phyloP scores from a whole-genome alignment of 2,329 filamentous ascomycete genomes.

The Elsinoe batatas region DNA sequence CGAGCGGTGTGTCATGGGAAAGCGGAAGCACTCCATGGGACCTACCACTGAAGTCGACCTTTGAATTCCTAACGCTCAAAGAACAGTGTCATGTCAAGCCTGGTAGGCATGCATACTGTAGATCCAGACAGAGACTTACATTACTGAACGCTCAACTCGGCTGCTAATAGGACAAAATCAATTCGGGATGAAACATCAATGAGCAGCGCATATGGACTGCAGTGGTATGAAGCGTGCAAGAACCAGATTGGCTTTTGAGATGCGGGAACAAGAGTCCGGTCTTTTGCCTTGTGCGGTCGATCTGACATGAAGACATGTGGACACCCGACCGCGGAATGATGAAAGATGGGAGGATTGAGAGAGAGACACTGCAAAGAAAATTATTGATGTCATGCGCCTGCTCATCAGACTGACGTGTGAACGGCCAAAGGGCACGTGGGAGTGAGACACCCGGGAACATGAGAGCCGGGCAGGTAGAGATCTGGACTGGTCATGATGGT shows the following conservation, averaged over 20 bases:
- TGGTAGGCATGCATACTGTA: no score
- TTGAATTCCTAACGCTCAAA: no score
- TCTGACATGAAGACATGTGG: not conserved
- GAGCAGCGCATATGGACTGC: no score
- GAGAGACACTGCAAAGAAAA: not conserved
- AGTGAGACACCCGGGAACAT: not conserved
- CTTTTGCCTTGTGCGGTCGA: not conserved
- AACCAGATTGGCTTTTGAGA: not conserved
- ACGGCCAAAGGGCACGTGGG: not conserved
- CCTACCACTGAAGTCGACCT: no score
- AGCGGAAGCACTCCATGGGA: no score
- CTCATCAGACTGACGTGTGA: not conserved
- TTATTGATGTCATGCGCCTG: constrained; percentile 1
- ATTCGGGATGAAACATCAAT: no score
- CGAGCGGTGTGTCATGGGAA: no score
- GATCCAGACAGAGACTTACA: no score
- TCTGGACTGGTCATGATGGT: not conserved
- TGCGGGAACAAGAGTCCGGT: not conserved
- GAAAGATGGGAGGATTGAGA: not conserved
- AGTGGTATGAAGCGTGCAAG: not conserved
- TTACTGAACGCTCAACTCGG: no score
- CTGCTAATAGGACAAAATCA: no score
- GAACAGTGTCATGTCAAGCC: no score
- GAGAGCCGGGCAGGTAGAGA: not conserved
- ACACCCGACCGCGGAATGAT: not conserved